Base-by-base conservation (phyloP, 352 stramenopile species). In the Pythium dissimile region DNA sequence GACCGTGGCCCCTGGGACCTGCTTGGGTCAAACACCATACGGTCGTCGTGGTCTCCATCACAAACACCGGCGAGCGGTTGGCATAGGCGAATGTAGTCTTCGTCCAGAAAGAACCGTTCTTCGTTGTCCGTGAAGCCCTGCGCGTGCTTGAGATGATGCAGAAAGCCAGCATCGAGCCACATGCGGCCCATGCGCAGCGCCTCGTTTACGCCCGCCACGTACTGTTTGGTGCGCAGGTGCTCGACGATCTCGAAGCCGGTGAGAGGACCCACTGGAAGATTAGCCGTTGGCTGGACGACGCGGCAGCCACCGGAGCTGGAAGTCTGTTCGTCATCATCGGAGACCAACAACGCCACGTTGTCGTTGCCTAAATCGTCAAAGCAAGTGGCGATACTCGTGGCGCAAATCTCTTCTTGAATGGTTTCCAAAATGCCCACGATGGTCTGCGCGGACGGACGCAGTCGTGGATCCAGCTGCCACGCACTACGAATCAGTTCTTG, bases 71-170 rank as follows among this genome's bases (percentile, higher is more conserved):
- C 5, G 26, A 61, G 24, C 8, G 66, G 66, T 39, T 75, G 70
- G 42, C 57, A 67, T 27, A 73, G 42, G 23, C 34, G 48, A 32
- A 79, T 70, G 35, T 62, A 65, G 18, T 75, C 64, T 23, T 72
- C 66, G 32, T 81, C 72, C 27, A 82, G 71, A 39, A 73, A 84
- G 26, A 69, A 79, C 39, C 57, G 57, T 1, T 39, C 30, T 15
- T 53, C 56, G 34, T 64, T 70, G 31, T 35, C 51, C 46, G 75
- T 66, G 45, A 78, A 80, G 9, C 53, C 38, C 5, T 26, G 38
- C 32, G 16, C 44, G 45, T 86, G 76, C 46, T 74, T 79, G 7
- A 52, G 48, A 56, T 86, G 69, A 39, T 86, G 76, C 39, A 86
- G 42, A 5, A 75, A 54, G 0, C 74, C 72, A 13, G 75, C 67